Base-by-base conservation (phyloP, 805 yeast genomes). In the Candida ovalis region DNA sequence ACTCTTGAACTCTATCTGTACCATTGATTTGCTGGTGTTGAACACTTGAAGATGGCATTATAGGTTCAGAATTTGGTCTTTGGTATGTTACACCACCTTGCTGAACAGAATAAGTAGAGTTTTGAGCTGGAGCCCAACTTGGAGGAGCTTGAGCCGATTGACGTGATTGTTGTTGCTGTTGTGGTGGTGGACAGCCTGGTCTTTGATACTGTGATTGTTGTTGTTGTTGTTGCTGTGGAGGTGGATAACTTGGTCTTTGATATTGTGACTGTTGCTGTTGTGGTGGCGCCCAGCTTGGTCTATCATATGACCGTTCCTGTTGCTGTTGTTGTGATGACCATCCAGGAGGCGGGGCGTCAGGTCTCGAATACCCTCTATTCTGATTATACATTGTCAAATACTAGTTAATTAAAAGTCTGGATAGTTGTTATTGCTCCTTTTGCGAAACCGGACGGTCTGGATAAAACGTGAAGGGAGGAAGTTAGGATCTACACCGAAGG, bases 1-100 rank as follows among this genome's bases (percentile, higher is more conserved):
- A 62, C 17, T 56, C 48, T 35, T 62, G 66, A 18, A 41, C 45
- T 18, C 54, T 49, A n/a, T 48, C 44, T 58, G 70, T 78, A 18
- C 69, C 72, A 57, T 63, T 60, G 33, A 60, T 49, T 25, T 54
- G 59, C 28, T 53, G 59, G 4, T 47, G 43, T 43, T 60, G 65
- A 44, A 55, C 41, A 2, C 40, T 42, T 18, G 33, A 42, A 27
- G 58, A 45, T n/a, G 62, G 57, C 54, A 51, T 45, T 30, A 57
- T 55, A 6, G 59, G 58, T 3, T 44, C 41, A 27, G 41, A 30
- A 12, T 43, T 12, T 8, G 56, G 57, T 25, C 42, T 46, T 39
- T 55, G 57, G 37, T 42, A 46, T 21, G 41, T 39, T 9, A 39
- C 15, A 12, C 41, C 30, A n/a, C 28, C 41, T 23, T 39, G 41